A percentile compares a stretch with the other conserved stretches of the same genome.
Conservation (phyloP, 805 yeast genomes). For the Teunomyces pallodes region DNA sequence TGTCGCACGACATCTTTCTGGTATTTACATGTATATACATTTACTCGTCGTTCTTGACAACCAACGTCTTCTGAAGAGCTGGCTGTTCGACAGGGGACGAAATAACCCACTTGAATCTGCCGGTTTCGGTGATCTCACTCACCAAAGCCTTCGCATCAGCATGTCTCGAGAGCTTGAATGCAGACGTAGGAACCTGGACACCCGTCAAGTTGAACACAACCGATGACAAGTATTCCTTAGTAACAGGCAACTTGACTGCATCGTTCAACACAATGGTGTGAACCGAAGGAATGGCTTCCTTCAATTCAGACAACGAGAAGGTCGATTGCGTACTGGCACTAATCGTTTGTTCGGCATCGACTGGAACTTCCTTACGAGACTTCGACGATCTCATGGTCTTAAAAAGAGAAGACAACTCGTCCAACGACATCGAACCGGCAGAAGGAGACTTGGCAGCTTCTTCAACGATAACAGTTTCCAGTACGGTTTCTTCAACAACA, state of each 20-base stretch:
- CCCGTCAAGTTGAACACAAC: slow-evolving; percentile 31
- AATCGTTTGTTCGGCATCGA: slow-evolving; percentile 9
- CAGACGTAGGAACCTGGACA: slow-evolving; percentile 23
- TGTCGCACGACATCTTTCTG: slow-evolving; percentile 2
- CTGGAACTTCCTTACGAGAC: slow-evolving; percentile 3
- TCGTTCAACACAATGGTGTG: slow-evolving; percentile 18
- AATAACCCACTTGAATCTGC: slow-evolving; percentile 28
- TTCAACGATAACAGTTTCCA: slow-evolving; percentile 1
- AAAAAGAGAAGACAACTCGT: slow-evolving; percentile 38
- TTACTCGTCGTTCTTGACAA: slow-evolving; percentile 10
- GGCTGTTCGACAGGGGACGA: slow-evolving; percentile 22
- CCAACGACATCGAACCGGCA: slow-evolving; percentile 33
- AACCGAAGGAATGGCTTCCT: slow-evolving; percentile 25
- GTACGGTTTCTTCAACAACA: slow-evolving; percentile 1
- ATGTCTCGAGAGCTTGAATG: slow-evolving; percentile 18
- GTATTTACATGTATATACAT: slow-evolving; percentile 6
- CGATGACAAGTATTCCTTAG: slow-evolving; percentile 22
- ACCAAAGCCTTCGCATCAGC: slow-evolving; percentile 8
- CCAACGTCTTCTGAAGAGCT: slow-evolving; percentile 9
- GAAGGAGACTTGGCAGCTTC: slow-evolving; percentile 4
- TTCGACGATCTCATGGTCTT: slow-evolving; percentile 22
- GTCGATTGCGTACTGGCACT: slow-evolving; percentile 15
- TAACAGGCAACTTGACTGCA: slow-evolving; percentile 22
- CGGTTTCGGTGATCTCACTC: slow-evolving; percentile 21
- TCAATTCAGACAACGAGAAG: slow-evolving; percentile 32